Conservation (phyloP, 2,329 filamentous ascomycete genomes). For the Fusarium goolgardi region DNA sequence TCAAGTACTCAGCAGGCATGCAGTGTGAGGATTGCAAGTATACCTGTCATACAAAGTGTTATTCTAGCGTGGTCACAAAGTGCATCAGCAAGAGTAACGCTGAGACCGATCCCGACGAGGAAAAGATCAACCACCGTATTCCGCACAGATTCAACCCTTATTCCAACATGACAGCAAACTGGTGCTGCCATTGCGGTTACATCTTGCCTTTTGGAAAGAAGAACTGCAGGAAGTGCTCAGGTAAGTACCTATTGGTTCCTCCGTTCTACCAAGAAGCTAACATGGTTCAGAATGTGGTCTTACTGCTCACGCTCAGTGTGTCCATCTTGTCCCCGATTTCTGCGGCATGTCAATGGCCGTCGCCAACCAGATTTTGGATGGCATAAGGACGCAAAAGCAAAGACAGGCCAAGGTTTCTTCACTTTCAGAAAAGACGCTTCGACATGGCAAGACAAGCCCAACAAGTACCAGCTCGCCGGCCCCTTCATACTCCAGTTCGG, state of each 20-base stretch:
- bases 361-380: constrained; percentile 91
- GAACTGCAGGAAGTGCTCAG: constrained; percentile 90
- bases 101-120: constrained; percentile 97
- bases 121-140: constrained; percentile 99
- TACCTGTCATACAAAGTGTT: constrained; percentile 98
- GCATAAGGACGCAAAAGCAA: constrained; percentile 83
- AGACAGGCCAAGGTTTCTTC: constrained; percentile 67
- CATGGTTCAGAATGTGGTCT: constrained; percentile 79
- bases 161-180: constrained; percentile 97
- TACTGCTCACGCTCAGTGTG: constrained; percentile 90
- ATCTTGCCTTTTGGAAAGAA: constrained; percentile 94
- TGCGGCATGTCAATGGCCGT: constrained; percentile 99
- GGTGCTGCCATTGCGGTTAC: constrained; percentile 99
- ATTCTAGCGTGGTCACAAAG: constrained; percentile 95
- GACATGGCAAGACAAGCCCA: constrained; percentile 62
- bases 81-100: constrained; percentile 99
- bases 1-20: constrained; percentile 99
- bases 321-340: constrained; percentile 96
- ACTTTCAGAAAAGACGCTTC: constrained; percentile 75
- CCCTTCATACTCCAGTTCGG: constrained; percentile 52
- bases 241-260: constrained; percentile 59
- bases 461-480: constrained; percentile 52
- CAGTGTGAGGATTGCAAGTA: constrained; percentile 99
- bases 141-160: constrained; percentile 97
- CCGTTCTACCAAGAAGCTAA: constrained; percentile 45